These are phyloP conservation scores for Lasiodiplodia theobromae DNA, from an alignment of 2,329 filamentous ascomycete species.

Conservation along the genomic window DNA sequence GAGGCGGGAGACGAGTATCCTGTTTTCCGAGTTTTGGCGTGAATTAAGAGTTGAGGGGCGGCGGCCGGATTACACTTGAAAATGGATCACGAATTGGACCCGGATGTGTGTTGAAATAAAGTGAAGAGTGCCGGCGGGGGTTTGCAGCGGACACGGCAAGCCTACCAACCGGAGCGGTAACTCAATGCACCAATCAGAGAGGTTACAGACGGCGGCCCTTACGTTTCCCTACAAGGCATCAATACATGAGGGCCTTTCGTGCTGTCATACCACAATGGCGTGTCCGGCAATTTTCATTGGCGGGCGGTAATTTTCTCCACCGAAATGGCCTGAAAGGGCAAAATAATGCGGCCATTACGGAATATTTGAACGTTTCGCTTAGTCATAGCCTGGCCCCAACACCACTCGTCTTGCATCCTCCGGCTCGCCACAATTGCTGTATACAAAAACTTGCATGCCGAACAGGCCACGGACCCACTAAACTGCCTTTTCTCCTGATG, in stretches of 20 bases:
- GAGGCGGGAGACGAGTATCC: constrained; percentile 46
- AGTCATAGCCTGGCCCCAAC: background rate
- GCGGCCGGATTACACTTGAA: no score
- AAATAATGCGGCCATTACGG: constrained; percentile 19
- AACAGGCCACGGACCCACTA: background rate
- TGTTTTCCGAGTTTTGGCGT: constrained; percentile 34
- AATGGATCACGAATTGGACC: no score
- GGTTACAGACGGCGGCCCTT: background rate
- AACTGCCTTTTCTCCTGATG: background rate
- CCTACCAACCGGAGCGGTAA: no score
- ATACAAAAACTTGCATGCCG: background rate
- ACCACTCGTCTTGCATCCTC: background rate
- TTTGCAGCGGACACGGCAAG: no score
- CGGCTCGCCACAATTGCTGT: background rate
- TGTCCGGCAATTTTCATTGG: background rate
- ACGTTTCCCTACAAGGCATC: background rate
- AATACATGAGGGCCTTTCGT: background rate
- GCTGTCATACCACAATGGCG: background rate
- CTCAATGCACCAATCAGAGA: no score
- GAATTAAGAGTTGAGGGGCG: background rate
- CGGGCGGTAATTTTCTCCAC: background rate
- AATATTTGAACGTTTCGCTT: background rate
- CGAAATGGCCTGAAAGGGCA: background rate
- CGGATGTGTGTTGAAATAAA: no score
- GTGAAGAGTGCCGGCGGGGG: no score